Evolutionary conservation across 805 yeast species (phyloP).

Genomic region (Starmerella etchellsii): DNA sequence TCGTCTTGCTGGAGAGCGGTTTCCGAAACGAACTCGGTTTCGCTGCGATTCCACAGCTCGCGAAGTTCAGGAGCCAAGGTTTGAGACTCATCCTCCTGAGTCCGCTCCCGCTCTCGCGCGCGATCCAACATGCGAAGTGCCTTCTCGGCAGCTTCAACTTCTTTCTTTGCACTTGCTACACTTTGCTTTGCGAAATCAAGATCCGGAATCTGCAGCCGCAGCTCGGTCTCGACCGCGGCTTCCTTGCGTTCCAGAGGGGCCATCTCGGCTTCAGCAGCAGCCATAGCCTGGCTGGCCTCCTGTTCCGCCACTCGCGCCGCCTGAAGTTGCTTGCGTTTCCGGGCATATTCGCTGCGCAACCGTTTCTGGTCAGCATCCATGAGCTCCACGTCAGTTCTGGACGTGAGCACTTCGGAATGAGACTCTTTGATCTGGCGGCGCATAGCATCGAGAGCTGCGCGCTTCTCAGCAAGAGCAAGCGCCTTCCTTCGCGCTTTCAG

Average conservation of each 20-base stretch:
- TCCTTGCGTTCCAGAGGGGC: conserved; percentile 11
- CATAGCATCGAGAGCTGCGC: conserved; percentile 5
- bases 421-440: conserved; percentile 7
- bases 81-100: neutral
- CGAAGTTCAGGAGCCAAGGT: conserved; percentile 1
- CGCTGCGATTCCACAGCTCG: conserved; percentile 5
- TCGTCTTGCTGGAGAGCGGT: conserved; percentile 10
- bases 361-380: conserved; percentile 5
- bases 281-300: conserved; percentile 7
- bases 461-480: conserved; percentile 5
- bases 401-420: neutral
- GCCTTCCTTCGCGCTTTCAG: conserved; percentile 6
- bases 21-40: conserved; percentile 4
- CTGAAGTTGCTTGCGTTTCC: conserved; percentile 12
- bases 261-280: conserved; percentile 7
- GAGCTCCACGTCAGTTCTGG: conserved; percentile 5
- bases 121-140: conserved; percentile 5
- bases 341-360: conserved; percentile 16
- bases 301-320: conserved; percentile 13
- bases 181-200: conserved; percentile 17
- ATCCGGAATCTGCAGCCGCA: conserved; percentile 13
- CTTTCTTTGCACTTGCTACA: neutral
- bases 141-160: conserved; percentile 2
- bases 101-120: conserved; percentile 6
- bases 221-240: conserved; percentile 12